These are phyloP conservation scores for Lactarius vividus DNA, from an alignment of 768 basidiomycete genomes.

Conservation along the genomic window DNA sequence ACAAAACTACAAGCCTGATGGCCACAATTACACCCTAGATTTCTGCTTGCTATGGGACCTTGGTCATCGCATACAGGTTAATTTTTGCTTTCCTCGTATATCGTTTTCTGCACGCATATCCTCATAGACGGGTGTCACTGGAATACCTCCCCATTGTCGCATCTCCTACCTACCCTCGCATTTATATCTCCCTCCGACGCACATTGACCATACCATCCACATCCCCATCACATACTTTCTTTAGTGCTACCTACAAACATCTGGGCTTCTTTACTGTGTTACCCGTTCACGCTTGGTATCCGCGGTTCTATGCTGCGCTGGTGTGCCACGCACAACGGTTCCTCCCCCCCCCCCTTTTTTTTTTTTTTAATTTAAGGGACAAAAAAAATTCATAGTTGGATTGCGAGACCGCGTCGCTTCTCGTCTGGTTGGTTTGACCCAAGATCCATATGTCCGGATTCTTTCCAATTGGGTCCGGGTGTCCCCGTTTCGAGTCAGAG, in stretches of 20 bases:
- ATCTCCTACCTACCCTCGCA: constrained; percentile 18
- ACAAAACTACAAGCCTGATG: constrained; percentile 29
- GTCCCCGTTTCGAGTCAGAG: constrained; percentile 16
- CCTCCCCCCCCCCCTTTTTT: neutral
- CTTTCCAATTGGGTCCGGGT: neutral
- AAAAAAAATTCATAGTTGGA: constrained; percentile 20
- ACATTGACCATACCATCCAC: constrained; percentile 24
- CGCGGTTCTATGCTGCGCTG: constrained; percentile 23
- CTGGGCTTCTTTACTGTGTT: constrained; percentile 21
- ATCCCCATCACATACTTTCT: constrained; percentile 23
- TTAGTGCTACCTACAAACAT: constrained; percentile 25
- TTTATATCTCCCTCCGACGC: constrained; percentile 21
- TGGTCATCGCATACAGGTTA: constrained; percentile 19
- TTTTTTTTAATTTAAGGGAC: neutral
- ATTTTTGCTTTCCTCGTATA: constrained; percentile 21
- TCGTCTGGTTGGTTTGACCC: neutral
- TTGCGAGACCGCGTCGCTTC: constrained; percentile 13
- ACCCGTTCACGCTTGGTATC: constrained; percentile 16
- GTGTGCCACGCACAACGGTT: constrained; percentile 13
- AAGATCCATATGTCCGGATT: neutral
- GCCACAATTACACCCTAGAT: constrained; percentile 17
- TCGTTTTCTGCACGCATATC: constrained; percentile 26
- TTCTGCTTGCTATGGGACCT: constrained; percentile 26
- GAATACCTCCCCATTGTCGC: constrained; percentile 22
- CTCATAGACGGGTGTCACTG: constrained; percentile 26